Evolutionary conservation across 2,329 filamentous ascomycete species (phyloP), one percentile per base, ranked within the genome.

Genomic region (Diaporthe velutina): DNA sequence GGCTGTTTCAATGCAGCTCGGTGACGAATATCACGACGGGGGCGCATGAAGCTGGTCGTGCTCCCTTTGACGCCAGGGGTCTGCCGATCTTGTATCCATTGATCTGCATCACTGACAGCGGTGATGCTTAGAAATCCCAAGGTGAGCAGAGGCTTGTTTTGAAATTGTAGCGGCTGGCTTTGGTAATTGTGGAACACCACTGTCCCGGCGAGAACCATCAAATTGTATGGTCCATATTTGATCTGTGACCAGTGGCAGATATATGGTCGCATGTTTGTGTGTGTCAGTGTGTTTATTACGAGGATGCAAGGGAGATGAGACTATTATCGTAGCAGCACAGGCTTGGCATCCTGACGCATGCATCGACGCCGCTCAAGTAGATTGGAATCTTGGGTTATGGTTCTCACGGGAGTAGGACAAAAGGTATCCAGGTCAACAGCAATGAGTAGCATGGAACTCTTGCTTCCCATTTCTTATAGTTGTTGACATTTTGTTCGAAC

Each of bases 181-280:
- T 30, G 58, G n/a, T 25, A 13, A 2, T 12, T 45, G 38, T 28
- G 58, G 38, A 9, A 4, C 3, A 17, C 1, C 58, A 15, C 35
- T 13, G 38, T 45, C 17, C 25, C 58, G 10, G n/a, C 15, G 15
- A 30, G 17, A 30, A 45, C 38, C 3, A 19, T 33, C 40, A 45
- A 45, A 45, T 30, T 6, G 58, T 19, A 19, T 30, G 58, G 38
- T 45, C 58, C 38, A 45, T 45, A 42, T 64, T 64, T 45, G 58
- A 64, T 64, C 58, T 64, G 58, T 64, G 58, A 64, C 58, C 38
- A 28, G 38, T 64, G 38, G 28, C 58, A 64, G 58, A 45, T 30
- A 64, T 45, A 45, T 45, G 58, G 40, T 30, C 58, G 40, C 58
- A 40, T 42, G 13, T 45, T 42, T 45, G 35, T 19, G 17, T 64